Evolutionary conservation across 1,139 yeast genomes (phyloP).

Genomic region (Taphrina pruni): DNA sequence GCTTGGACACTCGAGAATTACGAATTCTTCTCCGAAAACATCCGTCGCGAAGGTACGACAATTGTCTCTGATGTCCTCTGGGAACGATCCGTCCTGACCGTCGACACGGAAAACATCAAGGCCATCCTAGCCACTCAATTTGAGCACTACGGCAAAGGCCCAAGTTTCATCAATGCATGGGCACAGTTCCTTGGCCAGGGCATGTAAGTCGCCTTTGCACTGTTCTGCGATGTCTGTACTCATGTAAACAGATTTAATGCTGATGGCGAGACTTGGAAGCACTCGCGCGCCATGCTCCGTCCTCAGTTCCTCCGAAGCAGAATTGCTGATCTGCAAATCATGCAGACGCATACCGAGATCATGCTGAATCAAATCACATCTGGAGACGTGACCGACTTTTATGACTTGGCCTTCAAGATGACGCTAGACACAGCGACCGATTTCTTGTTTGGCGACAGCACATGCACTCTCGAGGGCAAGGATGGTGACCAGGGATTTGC

Average conservation of each 20-base stretch:
- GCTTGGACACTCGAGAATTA: conserved; percentile 6
- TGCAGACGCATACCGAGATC: conserved; percentile 59
- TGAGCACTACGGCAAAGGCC: conserved; percentile 62
- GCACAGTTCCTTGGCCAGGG: conserved; percentile 59
- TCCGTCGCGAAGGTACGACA: conserved; percentile 11
- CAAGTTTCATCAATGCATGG: conserved; percentile 49
- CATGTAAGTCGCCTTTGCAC: conserved; percentile 48
- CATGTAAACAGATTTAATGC: conserved; percentile 54
- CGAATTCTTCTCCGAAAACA: conserved; percentile 1
- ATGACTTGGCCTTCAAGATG: conserved; percentile 58
- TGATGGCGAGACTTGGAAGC: conserved; percentile 65
- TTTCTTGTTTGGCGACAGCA: conserved; percentile 64
- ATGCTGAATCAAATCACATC: conserved; percentile 53
- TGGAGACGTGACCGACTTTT: conserved; percentile 57
- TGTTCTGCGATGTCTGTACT: not conserved
- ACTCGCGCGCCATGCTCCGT: conserved; percentile 63
- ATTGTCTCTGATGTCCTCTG: conserved; percentile 24
- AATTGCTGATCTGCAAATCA: conserved; percentile 58
- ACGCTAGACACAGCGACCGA: conserved; percentile 67
- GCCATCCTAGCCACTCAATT: conserved; percentile 55
- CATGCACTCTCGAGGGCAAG: conserved; percentile 52
- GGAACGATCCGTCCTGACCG: conserved; percentile 24
- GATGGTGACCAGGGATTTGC: conserved; percentile 56
- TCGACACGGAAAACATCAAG: conserved; percentile 46
- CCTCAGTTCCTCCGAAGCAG: conserved; percentile 67